Evolutionary conservation across 1,139 yeast genomes (phyloP).

Genomic region (Diutina mesorugosa): DNA sequence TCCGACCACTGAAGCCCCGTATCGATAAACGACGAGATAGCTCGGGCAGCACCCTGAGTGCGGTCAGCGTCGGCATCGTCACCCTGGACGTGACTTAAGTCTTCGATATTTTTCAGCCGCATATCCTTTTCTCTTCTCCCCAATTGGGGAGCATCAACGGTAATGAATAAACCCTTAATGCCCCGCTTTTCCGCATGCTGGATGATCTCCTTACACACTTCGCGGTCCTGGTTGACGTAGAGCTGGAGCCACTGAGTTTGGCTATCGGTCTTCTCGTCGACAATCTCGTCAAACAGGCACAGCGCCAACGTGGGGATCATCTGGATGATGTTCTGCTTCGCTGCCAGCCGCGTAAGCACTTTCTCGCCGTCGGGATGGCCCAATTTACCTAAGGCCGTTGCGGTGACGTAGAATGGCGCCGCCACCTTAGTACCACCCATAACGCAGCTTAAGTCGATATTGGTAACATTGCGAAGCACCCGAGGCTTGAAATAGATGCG

Average conservation of each 20-base stretch:
- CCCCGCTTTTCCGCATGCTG: slow-evolving; percentile 67
- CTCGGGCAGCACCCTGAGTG: slow-evolving; percentile 78
- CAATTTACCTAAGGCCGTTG: slow-evolving; percentile 43
- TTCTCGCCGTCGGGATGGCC: slow-evolving; percentile 47
- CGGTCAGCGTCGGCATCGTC: slow-evolving; percentile 46
- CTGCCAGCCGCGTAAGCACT: slow-evolving; percentile 36
- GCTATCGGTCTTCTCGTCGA: slow-evolving; percentile 25
- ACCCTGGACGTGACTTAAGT: slow-evolving; percentile 40
- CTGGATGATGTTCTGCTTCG: slow-evolving; percentile 32
- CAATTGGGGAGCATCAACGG: slow-evolving; percentile 90
- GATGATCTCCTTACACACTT: slow-evolving; percentile 45
- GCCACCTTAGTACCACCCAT: slow-evolving; percentile 1
- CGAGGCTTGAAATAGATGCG: slow-evolving; percentile 77
- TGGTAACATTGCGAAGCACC: slow-evolving; percentile 58
- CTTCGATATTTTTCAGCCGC: slow-evolving; percentile 28
- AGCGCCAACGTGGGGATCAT: slow-evolving; percentile 48
- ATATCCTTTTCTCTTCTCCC: slow-evolving; percentile 80
- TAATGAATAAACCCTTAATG: slow-evolving; percentile 66
- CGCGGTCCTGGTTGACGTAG: slow-evolving; percentile 35
- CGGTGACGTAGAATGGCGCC: slow-evolving; percentile 47
- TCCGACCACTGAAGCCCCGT: slow-evolving; percentile 47
- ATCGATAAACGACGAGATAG: slow-evolving; percentile 70
- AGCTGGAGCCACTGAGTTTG: slow-evolving; percentile 29
- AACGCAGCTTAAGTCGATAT: slow-evolving; percentile 6
- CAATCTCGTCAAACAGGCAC: slow-evolving; percentile 42